These are phyloP conservation scores for Neurospora pannonica DNA, from an alignment of 495 filamentous ascomycete species.

Conservation along the genomic window DNA sequence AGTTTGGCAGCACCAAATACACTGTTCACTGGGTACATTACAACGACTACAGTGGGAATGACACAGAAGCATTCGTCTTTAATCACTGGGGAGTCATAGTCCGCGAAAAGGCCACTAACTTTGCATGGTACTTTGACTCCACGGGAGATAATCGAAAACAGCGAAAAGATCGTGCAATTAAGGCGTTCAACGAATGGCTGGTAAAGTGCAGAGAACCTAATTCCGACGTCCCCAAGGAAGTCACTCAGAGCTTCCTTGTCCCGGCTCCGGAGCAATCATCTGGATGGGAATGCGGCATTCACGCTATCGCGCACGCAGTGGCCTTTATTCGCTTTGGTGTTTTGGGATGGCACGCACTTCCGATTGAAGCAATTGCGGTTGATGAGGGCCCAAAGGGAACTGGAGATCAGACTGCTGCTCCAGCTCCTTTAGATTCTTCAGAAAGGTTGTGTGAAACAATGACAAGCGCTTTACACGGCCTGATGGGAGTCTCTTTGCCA, in stretches of 20 bases:
- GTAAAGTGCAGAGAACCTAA: neutral
- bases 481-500: neutral
- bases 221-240: neutral
- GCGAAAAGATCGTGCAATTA: neutral
- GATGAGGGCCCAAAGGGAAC: neutral
- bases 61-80: neutral
- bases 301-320: constrained; percentile 8
- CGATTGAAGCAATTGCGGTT: neutral
- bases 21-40: neutral
- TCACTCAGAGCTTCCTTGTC: neutral
- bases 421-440: neutral
- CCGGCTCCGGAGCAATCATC: neutral
- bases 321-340: constrained; percentile 9
- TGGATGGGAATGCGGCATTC: constrained; percentile 9
- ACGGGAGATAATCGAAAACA: neutral
- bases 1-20: neutral
- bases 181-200: neutral
- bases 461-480: neutral
- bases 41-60: neutral
- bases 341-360: neutral
- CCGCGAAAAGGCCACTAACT: neutral
- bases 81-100: neutral
- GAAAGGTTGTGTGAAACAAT: neutral
- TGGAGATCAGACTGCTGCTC: neutral
- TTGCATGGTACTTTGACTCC: neutral